phyloP scores from a whole-genome alignment of 108 stramenopile species.

The Bacterosira constricta region DNA sequence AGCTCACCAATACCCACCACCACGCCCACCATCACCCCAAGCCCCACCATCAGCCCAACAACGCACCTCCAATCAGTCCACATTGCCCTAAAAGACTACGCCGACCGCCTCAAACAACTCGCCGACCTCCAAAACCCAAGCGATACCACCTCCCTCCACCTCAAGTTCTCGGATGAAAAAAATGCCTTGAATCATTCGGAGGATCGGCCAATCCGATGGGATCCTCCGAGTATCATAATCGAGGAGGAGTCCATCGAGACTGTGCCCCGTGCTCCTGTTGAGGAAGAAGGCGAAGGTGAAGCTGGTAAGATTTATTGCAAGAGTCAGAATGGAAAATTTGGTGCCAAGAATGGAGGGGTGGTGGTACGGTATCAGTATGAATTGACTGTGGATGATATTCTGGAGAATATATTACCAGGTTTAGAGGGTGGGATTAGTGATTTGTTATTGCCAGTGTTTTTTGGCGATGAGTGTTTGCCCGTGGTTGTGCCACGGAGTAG shows the following conservation, averaged over 20 bases:
- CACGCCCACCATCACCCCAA: background rate
- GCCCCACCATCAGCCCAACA: background rate
- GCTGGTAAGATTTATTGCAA: background rate
- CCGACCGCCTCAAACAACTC: background rate
- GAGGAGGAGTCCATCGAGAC: background rate
- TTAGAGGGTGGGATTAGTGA: slow-evolving; percentile 17
- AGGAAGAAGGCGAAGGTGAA: background rate
- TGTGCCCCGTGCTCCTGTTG: background rate
- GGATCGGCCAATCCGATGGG: background rate
- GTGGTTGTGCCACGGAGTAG: no score
- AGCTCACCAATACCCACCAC: no score
- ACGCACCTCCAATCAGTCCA: background rate
- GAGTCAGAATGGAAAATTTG: background rate
- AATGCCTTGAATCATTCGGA: background rate
- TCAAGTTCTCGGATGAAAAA: background rate
- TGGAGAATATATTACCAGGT: slow-evolving; percentile 16
- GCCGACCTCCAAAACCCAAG: background rate
- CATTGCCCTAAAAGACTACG: background rate
- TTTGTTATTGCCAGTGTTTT: slow-evolving; percentile 15
- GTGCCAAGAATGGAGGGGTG: slow-evolving; percentile 15
- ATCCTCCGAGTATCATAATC: background rate
- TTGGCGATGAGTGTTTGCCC: slow-evolving; percentile 23
- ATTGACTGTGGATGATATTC: slow-evolving; percentile 19
- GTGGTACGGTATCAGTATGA: slow-evolving; percentile 27
- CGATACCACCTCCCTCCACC: background rate